These are phyloP conservation scores for Ogataea saltuana DNA, from an alignment of 805 yeast species.

Conservation along the genomic window DNA sequence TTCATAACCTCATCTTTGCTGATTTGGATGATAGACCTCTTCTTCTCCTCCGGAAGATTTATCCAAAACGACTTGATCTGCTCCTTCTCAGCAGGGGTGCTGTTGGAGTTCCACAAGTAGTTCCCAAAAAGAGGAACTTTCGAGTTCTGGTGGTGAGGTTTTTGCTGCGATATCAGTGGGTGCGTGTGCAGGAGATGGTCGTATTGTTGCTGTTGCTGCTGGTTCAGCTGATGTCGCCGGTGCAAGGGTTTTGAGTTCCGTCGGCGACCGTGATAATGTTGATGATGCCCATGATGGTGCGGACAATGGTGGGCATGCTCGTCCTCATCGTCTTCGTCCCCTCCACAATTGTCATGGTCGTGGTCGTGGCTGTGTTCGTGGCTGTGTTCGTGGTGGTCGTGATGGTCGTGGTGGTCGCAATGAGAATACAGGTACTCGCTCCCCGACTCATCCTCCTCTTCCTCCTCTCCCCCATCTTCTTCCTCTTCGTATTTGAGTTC, in stretches of 20 bases:
- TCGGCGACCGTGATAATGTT: slow-evolving; percentile 10
- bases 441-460: slow-evolving; percentile 20
- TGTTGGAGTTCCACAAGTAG: slow-evolving; percentile 35
- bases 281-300: slow-evolving; percentile 19
- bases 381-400: slow-evolving; percentile 17
- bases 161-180: slow-evolving; percentile 18
- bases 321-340: slow-evolving; percentile 17
- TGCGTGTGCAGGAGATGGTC: slow-evolving; percentile 6
- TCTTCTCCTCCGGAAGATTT: slow-evolving; percentile 57
- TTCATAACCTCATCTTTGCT: slow-evolving; percentile 70
- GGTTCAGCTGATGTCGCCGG: slow-evolving; percentile 9
- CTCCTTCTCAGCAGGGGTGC: slow-evolving; percentile 50
- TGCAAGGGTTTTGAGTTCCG: not conserved
- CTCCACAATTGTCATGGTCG: slow-evolving; percentile 20
- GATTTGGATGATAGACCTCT: slow-evolving; percentile 59
- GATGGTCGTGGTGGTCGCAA: slow-evolving; percentile 21
- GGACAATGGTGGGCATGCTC: slow-evolving; percentile 18
- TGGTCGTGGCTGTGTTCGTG: slow-evolving; percentile 17
- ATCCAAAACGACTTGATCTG: slow-evolving; percentile 65
- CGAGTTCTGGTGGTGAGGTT: slow-evolving; percentile 23
- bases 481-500: slow-evolving; percentile 12
- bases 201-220: slow-evolving; percentile 10
- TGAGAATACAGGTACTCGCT: slow-evolving; percentile 16
- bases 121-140: slow-evolving; percentile 25
- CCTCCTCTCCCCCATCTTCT: no score